A percentile compares a stretch with the other conserved stretches of the same genome.
These are phyloP conservation scores for Apiotrichum domesticum DNA, from an alignment of 1,284 basidiomycete species.

Conservation along the genomic window DNA sequence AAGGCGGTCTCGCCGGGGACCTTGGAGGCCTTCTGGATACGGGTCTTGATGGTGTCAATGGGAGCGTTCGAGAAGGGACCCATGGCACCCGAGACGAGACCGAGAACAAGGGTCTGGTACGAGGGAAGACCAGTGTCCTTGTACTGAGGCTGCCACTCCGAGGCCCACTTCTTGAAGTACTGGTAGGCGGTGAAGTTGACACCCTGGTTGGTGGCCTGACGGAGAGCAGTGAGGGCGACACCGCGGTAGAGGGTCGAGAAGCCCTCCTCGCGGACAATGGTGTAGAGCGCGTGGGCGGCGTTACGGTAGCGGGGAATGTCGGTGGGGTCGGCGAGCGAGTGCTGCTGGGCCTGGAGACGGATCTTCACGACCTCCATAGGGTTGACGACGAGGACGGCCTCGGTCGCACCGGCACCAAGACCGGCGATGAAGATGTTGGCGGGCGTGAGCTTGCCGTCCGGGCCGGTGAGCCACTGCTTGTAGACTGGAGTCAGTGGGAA, in stretches of 20 bases:
- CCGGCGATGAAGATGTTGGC: slow-evolving; percentile 64
- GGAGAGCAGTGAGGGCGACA: slow-evolving; percentile 83
- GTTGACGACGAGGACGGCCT: slow-evolving; percentile 89
- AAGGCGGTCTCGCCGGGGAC: slow-evolving; percentile 69
- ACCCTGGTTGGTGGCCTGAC: slow-evolving; percentile 98
- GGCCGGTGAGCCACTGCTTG: slow-evolving; percentile 65
- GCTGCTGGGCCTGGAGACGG: slow-evolving; percentile 93
- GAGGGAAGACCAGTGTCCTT: slow-evolving; percentile 65
- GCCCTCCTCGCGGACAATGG: slow-evolving; percentile 91
- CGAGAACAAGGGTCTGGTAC: slow-evolving; percentile 91
- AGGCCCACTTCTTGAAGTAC: slow-evolving; percentile 81
- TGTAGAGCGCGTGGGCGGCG: slow-evolving; percentile 93
- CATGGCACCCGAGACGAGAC: slow-evolving; percentile 93
- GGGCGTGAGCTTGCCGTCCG: slow-evolving; percentile 31
- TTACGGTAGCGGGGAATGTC: slow-evolving; percentile 93
- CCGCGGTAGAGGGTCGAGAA: slow-evolving; percentile 81
- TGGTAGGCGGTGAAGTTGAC: slow-evolving; percentile 99
- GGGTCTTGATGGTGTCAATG: slow-evolving; percentile 94
- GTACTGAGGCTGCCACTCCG: slow-evolving; percentile 66
- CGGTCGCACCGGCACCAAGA: slow-evolving; percentile 86
- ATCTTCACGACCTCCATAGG: slow-evolving; percentile 99
- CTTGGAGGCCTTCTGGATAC: slow-evolving; percentile 72
- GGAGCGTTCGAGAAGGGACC: slow-evolving; percentile 96
- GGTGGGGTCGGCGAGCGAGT: slow-evolving; percentile 92
- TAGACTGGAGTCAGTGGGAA: slow-evolving; percentile 52